A percentile compares a stretch with the other conserved stretches of the same genome.
phyloP scores from a whole-genome alignment of 192 early-diverging fungal genomes.

The Anaeromyces robustus region DNA sequence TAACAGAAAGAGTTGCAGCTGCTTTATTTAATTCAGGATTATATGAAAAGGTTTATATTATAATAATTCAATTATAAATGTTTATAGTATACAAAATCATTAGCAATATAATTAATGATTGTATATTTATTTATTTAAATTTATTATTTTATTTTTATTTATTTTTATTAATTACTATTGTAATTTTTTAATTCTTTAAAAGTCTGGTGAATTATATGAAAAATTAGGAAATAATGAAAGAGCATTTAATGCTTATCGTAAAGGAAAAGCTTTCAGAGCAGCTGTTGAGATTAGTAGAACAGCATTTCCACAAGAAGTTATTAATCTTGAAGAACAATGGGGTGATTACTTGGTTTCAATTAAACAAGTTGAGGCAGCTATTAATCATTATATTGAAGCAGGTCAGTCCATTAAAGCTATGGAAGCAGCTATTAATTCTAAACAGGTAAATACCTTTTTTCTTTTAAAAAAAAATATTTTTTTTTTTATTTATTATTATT shows the following conservation, averaged over 20 bases:
- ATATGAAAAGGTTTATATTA: constrained; percentile 27
- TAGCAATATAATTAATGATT: too few relatives aligned
- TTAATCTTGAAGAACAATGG: constrained; percentile 49
- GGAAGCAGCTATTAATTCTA: constrained; percentile 32
- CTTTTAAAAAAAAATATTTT: too few relatives aligned
- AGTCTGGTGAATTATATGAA: constrained; percentile 43
- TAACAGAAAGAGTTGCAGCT: constrained; percentile 37
- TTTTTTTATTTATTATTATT: not conserved
- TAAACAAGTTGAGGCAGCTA: constrained; percentile 46
- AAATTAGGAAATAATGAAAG: constrained; percentile 31
- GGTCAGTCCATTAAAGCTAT: constrained; percentile 37
- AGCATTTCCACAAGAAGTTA: constrained; percentile 32
- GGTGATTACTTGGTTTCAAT: constrained; percentile 40
- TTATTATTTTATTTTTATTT: too few relatives aligned
- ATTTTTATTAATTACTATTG: not conserved
- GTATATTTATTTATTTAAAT: too few relatives aligned
- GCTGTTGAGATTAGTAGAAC: constrained; percentile 36
- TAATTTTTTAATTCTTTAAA: not conserved
- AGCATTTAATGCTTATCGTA: constrained; percentile 38
- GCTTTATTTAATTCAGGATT: constrained; percentile 30
- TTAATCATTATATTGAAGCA: constrained; percentile 52
- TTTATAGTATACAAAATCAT: too few relatives aligned
- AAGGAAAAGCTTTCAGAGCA: constrained; percentile 37
- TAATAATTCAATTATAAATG: too few relatives aligned
- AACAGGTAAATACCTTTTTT: constrained; percentile 15